Conservation (phyloP, 2,329 filamentous ascomycete species). For the Xylaria polymorpha region DNA sequence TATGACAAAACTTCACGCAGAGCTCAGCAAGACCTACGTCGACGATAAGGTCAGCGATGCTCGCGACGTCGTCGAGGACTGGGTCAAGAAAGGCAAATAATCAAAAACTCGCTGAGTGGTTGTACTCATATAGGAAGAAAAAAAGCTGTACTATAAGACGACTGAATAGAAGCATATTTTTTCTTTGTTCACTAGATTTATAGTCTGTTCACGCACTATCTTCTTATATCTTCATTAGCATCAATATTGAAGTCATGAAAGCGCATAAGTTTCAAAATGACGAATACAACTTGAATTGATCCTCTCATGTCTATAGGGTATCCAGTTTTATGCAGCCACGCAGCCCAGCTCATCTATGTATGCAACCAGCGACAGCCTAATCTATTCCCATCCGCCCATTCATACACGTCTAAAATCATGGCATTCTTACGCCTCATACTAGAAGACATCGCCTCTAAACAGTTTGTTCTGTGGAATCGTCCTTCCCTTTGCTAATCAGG, state of each 20-base stretch:
- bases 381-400: not conserved
- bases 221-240: not conserved
- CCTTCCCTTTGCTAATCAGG: slow-evolving; percentile 59
- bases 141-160: slow-evolving; percentile 46
- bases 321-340: slow-evolving; percentile 24
- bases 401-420: slow-evolving; percentile 9
- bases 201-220: not conserved
- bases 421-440: slow-evolving; percentile 20
- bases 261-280: not conserved
- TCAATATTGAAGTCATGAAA: not conserved
- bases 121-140: slow-evolving; percentile 23
- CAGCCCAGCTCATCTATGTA: slow-evolving; percentile 24
- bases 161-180: slow-evolving; percentile 45
- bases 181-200: slow-evolving; percentile 26
- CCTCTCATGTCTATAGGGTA: slow-evolving; percentile 39
- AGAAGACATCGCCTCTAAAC: slow-evolving; percentile 24
- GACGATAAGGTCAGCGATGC: slow-evolving; percentile 83
- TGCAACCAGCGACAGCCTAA: slow-evolving; percentile 8
- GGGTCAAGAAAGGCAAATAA: slow-evolving; percentile 92
- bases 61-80: slow-evolving; percentile 82
- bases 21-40: slow-evolving; percentile 76
- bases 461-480: slow-evolving; percentile 41
- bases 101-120: slow-evolving; percentile 20
- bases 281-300: slow-evolving; percentile 18
- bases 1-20: slow-evolving; percentile 79